Evolutionary conservation across 2,329 filamentous ascomycete genomes (phyloP), one percentile per base, ranked within the genome.

Genomic region (Sporothrix variecibatus): DNA sequence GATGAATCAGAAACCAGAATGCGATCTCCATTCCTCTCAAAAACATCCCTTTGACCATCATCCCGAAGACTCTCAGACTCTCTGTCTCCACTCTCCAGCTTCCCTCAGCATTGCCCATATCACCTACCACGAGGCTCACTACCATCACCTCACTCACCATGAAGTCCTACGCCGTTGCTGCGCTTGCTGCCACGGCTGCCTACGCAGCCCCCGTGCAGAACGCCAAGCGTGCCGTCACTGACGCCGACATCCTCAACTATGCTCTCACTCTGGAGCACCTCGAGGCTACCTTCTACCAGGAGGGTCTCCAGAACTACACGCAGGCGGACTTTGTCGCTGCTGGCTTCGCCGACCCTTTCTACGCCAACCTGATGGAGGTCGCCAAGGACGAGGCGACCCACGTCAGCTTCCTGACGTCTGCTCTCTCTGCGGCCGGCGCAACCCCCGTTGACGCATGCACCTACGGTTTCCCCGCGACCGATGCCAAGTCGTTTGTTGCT

Each of bases 221-320:
- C 56, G 28, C 56, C 56, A 60, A 60, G 28, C 56, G 56, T 60
- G 56, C 56, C 28, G 56, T 20, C 28, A 60, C 56, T 60, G 56
- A 60, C 56, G 56, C 56, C 56, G 56, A 60, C 28, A 60, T 60
- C 26, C 56, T 60, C 56, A 60, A 60, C 56, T 60, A 60, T 60
- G 56, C 56, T n/a, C 56, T 60, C 28, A 60, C 56, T 31, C 56
- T 60, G 28, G 56, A 60, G 56, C 56, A 60, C 56, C 56, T 60
- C 56, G 56, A 60, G 56, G 56, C 56, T 60, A 20, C 56, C 56
- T 60, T 60, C 12, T 60, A 60, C 28, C 20, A 60, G 56, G 56
- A 60, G 56, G 56, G 56, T 34, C 56, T 60, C 56, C 28, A 60
- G 56, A 60, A 60, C 56, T 60, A 60, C 56, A 60, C 56, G 15